Base-by-base conservation (phyloP, 768 basidiomycete species). In the Tephrocybe rancida region DNA sequence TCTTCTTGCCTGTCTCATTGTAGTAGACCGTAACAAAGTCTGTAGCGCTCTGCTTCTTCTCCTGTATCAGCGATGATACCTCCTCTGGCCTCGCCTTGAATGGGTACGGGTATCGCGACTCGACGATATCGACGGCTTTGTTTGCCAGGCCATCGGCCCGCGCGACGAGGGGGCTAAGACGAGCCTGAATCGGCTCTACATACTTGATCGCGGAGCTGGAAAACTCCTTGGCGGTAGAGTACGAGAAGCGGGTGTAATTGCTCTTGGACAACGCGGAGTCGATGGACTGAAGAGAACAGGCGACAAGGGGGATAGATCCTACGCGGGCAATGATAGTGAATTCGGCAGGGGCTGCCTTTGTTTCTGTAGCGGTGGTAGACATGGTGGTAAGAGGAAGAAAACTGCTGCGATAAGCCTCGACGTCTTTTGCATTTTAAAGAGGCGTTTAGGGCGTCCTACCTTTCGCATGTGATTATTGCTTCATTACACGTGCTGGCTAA, bases 81-180 rank as follows among this genome's bases (percentile, higher is more conserved):
- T 92, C 89, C 61, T 87, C 87, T 3, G 89, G 86, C 62, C 83
- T 82, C 16, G 82, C 82, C 55, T 83, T 76, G 79, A 92, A 93
- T 4, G 89, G 82, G 64, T 85, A 87, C 11, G 90, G 91, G 65
- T 85, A 90, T 48, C 82, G 81, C 49, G 79, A 75, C 73, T 91
- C 78, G 49, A 92, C 87, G 18, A 68, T 83, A 64, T 92, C 89
- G 34, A 90, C 77, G 25, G 83, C 87, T 73, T 82, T 85, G 78
- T 90, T 88, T 25, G 87, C 90, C 48, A 71, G 72, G n/a, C 70
- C 80, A 58, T 92, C 83, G 2, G 81, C 87, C 43, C 80, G 76
- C 49, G 75, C 70, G 60, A 91, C 81, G 29, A 89, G 64, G 7
- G 90, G 88, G 0, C 84, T 85, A 19, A 92, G 70, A 49, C 78